Evolutionary conservation across 176 grass and related monocot genomes (phyloP).

Genomic region (Lolium rigidum): DNA sequence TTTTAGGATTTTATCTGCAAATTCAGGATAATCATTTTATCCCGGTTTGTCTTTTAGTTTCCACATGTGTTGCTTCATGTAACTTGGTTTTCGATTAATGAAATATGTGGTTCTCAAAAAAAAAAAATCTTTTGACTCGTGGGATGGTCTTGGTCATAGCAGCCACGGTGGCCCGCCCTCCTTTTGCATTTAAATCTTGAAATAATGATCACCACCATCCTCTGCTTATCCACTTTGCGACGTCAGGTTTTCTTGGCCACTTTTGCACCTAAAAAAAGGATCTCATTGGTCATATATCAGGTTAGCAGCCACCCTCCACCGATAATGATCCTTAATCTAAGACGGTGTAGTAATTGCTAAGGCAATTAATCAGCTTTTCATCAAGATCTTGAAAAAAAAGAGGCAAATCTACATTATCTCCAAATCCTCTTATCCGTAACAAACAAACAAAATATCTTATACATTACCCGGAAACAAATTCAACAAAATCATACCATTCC

Average conservation of each 20-base stretch:
- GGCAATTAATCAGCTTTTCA: too few species aligned
- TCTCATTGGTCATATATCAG: background rate
- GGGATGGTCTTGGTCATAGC: background rate
- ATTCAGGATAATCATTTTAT: too few species aligned
- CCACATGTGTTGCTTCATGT: too few species aligned
- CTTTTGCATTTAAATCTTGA: background rate
- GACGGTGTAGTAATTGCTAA: background rate
- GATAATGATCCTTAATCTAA: background rate
- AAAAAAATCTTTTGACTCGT: background rate
- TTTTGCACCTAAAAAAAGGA: background rate
- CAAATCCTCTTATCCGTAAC: background rate
- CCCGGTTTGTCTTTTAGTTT: too few species aligned
- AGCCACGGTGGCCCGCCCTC: background rate
- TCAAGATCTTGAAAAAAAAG: too few species aligned
- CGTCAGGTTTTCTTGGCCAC: background rate
- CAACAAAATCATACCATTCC: background rate
- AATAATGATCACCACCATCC: background rate
- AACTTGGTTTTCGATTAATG: too few species aligned
- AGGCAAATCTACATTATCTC: background rate
- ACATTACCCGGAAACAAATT: background rate
- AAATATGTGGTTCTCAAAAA: too few species aligned
- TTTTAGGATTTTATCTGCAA: too few species aligned
- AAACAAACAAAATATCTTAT: background rate
- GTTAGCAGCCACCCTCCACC: background rate
- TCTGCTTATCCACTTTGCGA: background rate